A percentile compares a stretch with the other conserved stretches of the same genome.
Conservation (phyloP, 805 yeast genomes). For the Barnettozyma vustinii region DNA sequence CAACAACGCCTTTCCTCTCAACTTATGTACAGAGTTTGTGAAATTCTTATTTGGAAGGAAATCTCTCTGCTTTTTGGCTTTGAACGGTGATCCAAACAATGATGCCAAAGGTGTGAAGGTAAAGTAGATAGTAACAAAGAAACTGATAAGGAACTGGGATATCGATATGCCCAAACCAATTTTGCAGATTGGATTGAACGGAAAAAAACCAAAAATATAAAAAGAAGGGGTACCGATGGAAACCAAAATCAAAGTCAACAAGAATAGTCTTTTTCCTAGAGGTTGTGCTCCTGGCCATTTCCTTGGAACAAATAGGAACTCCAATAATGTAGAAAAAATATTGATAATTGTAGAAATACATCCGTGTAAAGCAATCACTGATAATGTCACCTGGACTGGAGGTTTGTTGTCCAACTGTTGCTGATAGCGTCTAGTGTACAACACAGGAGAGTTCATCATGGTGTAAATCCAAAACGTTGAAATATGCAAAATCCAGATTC, state of each 20-base stretch:
- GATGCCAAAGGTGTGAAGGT: constrained; percentile 58
- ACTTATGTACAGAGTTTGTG: constrained; percentile 50
- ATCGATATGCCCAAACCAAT: constrained; percentile 42
- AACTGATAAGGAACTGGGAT: constrained; percentile 51
- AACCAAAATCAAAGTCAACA: constrained; percentile 37
- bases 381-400: constrained; percentile 44
- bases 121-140: constrained; percentile 49
- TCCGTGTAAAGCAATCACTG: constrained; percentile 67
- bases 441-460: constrained; percentile 57
- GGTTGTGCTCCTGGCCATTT: constrained; percentile 69
- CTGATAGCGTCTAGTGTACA: constrained; percentile 56
- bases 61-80: constrained; percentile 28
- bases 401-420: constrained; percentile 57
- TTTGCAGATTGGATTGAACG: constrained; percentile 29
- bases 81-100: constrained; percentile 40
- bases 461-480: constrained; percentile 77
- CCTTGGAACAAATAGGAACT: constrained; percentile 62
- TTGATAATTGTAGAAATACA: constrained; percentile 53
- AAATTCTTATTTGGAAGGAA: constrained; percentile 51
- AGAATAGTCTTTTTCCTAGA: constrained; percentile 39
- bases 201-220: constrained; percentile 40
- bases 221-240: constrained; percentile 47
- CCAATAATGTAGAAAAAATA: constrained; percentile 50
- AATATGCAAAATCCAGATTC: constrained; percentile 76
- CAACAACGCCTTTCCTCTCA: constrained; percentile 47